These are phyloP conservation scores for Pinguiococcus pyrenoidosus DNA, from an alignment of 108 stramenopile species.

Conservation along the genomic window DNA sequence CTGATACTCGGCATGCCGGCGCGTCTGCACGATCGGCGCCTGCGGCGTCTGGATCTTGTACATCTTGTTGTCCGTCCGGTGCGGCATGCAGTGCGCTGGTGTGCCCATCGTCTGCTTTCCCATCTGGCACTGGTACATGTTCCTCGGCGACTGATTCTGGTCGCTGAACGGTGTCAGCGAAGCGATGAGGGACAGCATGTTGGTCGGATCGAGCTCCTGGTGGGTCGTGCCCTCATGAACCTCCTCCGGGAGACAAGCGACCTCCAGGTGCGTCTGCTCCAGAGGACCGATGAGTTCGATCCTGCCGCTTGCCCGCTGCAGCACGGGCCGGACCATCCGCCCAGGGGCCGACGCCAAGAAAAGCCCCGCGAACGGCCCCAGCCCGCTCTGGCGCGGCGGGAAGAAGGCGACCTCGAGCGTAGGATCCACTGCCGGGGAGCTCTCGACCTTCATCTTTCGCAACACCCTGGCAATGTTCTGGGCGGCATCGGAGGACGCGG, in stretches of 20 bases:
- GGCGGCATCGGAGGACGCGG: conserved; percentile 40
- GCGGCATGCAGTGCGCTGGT: conserved; percentile 74
- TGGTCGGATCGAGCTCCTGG: conserved; percentile 84
- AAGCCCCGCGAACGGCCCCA: conserved; percentile 77
- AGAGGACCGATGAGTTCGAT: conserved; percentile 85
- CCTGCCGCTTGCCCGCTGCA: conserved; percentile 56
- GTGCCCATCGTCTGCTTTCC: conserved; percentile 99
- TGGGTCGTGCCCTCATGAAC: conserved; percentile 72
- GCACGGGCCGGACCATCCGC: conserved; percentile 70
- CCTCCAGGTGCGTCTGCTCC: conserved; percentile 94
- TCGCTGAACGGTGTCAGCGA: conserved; percentile 86
- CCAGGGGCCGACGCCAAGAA: conserved; percentile 71
- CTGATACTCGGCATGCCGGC: conserved; percentile 66
- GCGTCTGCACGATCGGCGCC: conserved; percentile 88
- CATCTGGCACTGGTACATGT: conserved; percentile 98
- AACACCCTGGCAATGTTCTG: conserved; percentile 53
- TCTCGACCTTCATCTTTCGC: conserved; percentile 51
- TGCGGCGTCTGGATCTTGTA: conserved; percentile 84
- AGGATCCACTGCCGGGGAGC: not conserved
- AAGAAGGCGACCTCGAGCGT: conserved; percentile 33
- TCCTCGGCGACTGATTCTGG: conserved; percentile 94
- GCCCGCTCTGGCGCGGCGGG: conserved; percentile 10
- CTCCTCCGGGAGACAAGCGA: conserved; percentile 71
- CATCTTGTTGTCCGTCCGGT: conserved; percentile 87
- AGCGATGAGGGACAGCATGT: conserved; percentile 91